These are phyloP conservation scores for Bacidia gigantensis DNA, from an alignment of 495 filamentous ascomycete species.

Conservation along the genomic window DNA sequence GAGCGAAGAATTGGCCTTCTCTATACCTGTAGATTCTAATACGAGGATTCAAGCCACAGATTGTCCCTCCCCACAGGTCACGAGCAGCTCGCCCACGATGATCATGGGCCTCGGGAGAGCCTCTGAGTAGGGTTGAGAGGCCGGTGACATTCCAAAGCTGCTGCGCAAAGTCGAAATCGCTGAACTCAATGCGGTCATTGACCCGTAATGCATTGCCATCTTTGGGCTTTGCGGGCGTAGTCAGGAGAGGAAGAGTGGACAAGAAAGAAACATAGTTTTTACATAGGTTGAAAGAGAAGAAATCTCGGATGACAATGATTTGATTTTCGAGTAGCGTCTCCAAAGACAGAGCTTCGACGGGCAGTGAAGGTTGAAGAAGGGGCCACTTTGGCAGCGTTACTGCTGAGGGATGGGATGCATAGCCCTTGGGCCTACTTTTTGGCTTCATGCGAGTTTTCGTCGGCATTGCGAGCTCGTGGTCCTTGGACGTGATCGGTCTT, in stretches of 20 bases:
- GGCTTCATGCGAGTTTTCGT: not conserved
- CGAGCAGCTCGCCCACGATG: constrained; percentile 21
- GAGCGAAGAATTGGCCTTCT: constrained; percentile 76
- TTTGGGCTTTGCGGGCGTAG: constrained; percentile 75
- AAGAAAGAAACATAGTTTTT: constrained; percentile 71
- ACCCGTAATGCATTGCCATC: constrained; percentile 73
- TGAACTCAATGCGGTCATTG: constrained; percentile 81
- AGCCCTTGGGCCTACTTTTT: not conserved
- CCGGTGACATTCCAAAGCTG: constrained; percentile 55
- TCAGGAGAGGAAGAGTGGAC: constrained; percentile 55
- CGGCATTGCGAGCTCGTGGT: too few species aligned
- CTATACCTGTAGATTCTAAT: constrained; percentile 86
- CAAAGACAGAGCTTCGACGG: constrained; percentile 48
- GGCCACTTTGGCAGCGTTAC: constrained; percentile 54
- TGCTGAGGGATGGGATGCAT: not conserved
- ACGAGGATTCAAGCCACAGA: constrained; percentile 76
- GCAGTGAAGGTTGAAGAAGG: constrained; percentile 56
- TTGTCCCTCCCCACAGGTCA: constrained; percentile 63
- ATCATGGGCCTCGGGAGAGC: constrained; percentile 13
- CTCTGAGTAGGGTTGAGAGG: constrained; percentile 34
- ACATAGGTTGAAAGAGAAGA: constrained; percentile 70
- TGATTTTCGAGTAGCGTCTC: constrained; percentile 47
- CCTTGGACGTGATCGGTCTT: too few species aligned
- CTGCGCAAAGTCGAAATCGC: constrained; percentile 62
- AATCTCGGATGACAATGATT: constrained; percentile 61